Evolutionary conservation across 2,329 filamentous ascomycete genomes (phyloP).

Genomic region (Ceratocystis albifundus): DNA sequence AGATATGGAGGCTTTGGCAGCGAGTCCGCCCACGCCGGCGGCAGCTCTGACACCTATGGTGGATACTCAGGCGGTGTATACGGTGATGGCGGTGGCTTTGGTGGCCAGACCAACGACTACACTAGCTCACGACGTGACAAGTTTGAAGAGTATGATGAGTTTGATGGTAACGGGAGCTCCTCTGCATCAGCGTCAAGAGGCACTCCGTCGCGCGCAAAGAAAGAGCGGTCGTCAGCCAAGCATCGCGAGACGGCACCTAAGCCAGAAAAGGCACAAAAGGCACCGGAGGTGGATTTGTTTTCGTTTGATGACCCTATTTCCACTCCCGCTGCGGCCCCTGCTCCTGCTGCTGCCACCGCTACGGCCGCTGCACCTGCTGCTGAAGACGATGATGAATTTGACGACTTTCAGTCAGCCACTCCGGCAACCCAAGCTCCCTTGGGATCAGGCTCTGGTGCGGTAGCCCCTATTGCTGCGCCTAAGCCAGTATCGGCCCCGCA

Average conservation of each 20-base stretch:
- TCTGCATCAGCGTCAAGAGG: slow-evolving; percentile 39
- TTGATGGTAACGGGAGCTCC: slow-evolving; percentile 58
- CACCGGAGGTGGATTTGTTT: slow-evolving; percentile 84
- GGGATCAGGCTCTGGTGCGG: slow-evolving; percentile 31
- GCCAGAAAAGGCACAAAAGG: slow-evolving; percentile 45
- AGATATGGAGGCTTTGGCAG: slow-evolving; percentile 88
- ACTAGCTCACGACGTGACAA: slow-evolving; percentile 51
- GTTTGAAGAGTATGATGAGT: slow-evolving; percentile 97
- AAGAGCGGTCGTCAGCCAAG: slow-evolving; percentile 31
- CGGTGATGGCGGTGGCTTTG: slow-evolving; percentile 90
- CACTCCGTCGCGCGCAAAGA: slow-evolving; percentile 16
- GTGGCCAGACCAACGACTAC: slow-evolving; percentile 63
- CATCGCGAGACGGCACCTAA: slow-evolving; percentile 54
- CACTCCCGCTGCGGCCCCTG: slow-evolving; percentile 35
- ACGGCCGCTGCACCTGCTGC: slow-evolving; percentile 22
- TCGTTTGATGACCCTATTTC: slow-evolving; percentile 65
- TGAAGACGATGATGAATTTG: slow-evolving; percentile 83
- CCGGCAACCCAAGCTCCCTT: slow-evolving; percentile 42
- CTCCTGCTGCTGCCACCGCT: slow-evolving; percentile 28
- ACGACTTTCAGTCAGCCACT: slow-evolving; percentile 88
- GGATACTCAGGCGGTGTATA: slow-evolving; percentile 65
- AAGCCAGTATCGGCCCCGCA: slow-evolving; percentile 77
- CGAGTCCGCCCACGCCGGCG: slow-evolving; percentile 62
- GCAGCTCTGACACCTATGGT: slow-evolving; percentile 38
- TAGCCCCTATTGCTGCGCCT: slow-evolving; percentile 50